Percentiles rank a stretch among this genome's conserved stretches.
Evolutionary conservation across 345 rosid genomes (phyloP).

Genomic region (Gossypium longicalyx): DNA sequence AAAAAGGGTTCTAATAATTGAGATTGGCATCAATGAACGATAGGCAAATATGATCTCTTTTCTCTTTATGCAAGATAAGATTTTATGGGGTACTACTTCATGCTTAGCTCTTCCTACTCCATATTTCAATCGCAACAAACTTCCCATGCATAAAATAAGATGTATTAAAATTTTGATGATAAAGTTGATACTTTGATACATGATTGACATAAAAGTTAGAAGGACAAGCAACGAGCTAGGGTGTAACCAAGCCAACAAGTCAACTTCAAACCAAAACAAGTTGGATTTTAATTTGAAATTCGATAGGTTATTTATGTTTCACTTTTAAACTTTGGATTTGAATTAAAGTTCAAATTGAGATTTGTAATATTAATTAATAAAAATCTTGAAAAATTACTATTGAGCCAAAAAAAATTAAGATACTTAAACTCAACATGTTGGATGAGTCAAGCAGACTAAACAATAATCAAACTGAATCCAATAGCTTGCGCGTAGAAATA

Average conservation of each 20-base stretch:
- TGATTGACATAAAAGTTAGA: not conserved
- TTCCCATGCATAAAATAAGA: not conserved
- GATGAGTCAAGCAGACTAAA: too few species aligned
- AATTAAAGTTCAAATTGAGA: not conserved
- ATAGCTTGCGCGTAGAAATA: not conserved
- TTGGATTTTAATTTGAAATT: too few species aligned
- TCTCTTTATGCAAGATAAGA: slow-evolving; percentile 4
- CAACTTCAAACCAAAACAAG: not conserved
- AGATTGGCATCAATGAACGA: not conserved
- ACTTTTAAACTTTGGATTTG: too few species aligned
- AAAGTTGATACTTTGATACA: not conserved
- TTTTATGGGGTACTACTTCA: not conserved
- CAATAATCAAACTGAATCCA: not conserved
- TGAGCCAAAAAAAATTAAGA: not conserved
- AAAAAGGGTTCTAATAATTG: slow-evolving; percentile 7
- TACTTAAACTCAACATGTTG: too few species aligned
- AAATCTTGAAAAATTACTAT: not conserved
- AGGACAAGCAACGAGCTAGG: not conserved
- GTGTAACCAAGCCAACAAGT: not conserved
- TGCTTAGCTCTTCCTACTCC: not conserved
- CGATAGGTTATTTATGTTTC: not conserved
- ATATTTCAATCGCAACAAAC: not conserved
- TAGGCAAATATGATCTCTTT: not conserved
- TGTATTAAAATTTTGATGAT: not conserved
- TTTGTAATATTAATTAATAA: not conserved